Evolutionary conservation across 1,139 yeast genomes (phyloP).

Genomic region (Spencermartinsiella ligniputridi): DNA sequence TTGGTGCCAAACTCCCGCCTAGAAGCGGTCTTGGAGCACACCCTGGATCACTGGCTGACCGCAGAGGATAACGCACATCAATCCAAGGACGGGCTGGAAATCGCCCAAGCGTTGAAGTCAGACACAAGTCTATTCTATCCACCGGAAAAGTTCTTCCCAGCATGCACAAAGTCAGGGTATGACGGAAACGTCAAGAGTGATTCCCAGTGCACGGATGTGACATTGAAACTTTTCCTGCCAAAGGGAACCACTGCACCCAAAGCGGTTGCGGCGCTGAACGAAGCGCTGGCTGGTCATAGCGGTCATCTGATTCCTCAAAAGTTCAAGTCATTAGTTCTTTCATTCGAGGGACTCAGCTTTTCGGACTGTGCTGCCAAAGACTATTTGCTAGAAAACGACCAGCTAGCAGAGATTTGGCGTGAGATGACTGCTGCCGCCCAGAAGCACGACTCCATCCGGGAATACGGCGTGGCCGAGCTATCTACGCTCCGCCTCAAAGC

Average conservation of each 20-base stretch:
- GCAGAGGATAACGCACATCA: not conserved
- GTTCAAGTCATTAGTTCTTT: conserved; percentile 23
- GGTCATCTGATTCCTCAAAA: conserved; percentile 3
- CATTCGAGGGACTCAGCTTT: conserved; percentile 26
- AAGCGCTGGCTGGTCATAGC: conserved; percentile 15
- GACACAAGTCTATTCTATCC: not conserved
- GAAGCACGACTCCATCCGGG: conserved; percentile 12
- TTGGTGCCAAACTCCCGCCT: conserved; percentile 11
- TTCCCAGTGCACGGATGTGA: conserved; percentile 4
- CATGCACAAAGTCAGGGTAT: not conserved
- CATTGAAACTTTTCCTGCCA: conserved; percentile 7
- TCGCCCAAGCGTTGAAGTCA: not conserved
- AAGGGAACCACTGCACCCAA: not conserved
- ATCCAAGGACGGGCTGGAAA: not conserved
- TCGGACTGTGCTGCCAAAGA: conserved; percentile 5
- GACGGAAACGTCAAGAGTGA: not conserved
- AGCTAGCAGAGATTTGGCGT: conserved; percentile 24
- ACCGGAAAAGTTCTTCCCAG: not conserved
- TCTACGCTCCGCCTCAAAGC: conserved; percentile 21
- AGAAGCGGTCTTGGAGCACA: conserved; percentile 11
- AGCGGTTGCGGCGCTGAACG: conserved; percentile 6
- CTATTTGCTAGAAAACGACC: conserved; percentile 9
- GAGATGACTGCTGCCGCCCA: conserved; percentile 15
- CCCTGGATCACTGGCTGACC: conserved; percentile 11
- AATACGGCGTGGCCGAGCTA: conserved; percentile 31